Evolutionary conservation across 305 asterid species (phyloP).

Genomic region (Rubia peregrina): DNA sequence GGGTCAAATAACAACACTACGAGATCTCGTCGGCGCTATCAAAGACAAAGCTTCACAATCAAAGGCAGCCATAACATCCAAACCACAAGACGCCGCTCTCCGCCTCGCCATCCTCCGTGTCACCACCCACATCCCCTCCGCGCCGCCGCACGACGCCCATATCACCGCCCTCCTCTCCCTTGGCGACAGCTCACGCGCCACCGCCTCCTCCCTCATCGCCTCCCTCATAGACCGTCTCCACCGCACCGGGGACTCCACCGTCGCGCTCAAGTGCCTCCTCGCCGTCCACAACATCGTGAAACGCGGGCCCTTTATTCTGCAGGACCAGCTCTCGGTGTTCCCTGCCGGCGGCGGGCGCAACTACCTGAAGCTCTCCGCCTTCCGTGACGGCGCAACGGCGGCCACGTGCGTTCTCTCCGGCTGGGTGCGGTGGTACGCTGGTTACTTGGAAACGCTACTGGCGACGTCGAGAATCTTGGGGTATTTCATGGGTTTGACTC

Average conservation of each 20-base stretch:
- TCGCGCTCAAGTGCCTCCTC: constrained; percentile 69
- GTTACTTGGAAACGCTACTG: constrained; percentile 59
- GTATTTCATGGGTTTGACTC: constrained; percentile 44
- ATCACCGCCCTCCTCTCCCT: constrained; percentile 52
- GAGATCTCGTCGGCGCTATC: constrained; percentile 53
- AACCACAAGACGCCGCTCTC: constrained; percentile 35
- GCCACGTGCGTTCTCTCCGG: constrained; percentile 52
- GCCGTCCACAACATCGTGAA: constrained; percentile 53
- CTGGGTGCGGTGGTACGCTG: constrained; percentile 77
- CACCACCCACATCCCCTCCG: constrained; percentile 55
- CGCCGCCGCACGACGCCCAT: constrained; percentile 43
- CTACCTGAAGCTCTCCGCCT: constrained; percentile 60
- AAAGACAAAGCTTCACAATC: constrained; percentile 77
- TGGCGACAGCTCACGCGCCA: constrained; percentile 68
- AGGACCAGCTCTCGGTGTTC: constrained; percentile 65
- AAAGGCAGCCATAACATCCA: constrained; percentile 53
- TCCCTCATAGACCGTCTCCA: constrained; percentile 76
- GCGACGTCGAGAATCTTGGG: constrained; percentile 53
- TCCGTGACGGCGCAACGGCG: constrained; percentile 60
- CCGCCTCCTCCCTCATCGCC: constrained; percentile 55
- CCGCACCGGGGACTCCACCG: constrained; percentile 58
- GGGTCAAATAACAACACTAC: constrained; percentile 40
- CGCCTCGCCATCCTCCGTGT: constrained; percentile 68
- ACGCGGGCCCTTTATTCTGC: constrained; percentile 79
- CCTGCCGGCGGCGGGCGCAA: constrained; percentile 68